Base-by-base conservation (phyloP, 148 eudicot genomes). In the Vaccinium darrowii region DNA sequence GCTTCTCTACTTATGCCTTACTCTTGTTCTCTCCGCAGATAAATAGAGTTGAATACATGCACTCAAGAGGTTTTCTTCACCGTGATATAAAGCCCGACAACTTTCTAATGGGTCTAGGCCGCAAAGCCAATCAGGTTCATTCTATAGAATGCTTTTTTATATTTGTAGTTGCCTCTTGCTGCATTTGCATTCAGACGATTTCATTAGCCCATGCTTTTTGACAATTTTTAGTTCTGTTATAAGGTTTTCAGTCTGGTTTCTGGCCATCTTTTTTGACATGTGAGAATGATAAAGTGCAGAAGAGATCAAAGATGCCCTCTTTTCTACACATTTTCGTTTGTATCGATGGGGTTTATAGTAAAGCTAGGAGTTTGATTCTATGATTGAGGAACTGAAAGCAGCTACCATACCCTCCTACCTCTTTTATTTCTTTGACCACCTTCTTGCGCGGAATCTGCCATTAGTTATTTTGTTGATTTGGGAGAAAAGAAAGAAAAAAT, bases 21-120 rank as follows among this genome's bases (percentile, higher is more conserved):
- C 51, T 12, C 51, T 12, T 65, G 23, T 85, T 72, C 9, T 33
- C 87, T 56, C 57, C 62, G 58, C 88, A 92, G 94, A 88, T 92
- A 33, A 92, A 91, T 84, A 90, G 94, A 88, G 92, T 92, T 86
- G 94, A 92, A 72, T 92, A 86, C 79, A 91, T 91, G 92, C 94
- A 97, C 87, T 95, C 98, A n/a, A 95, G 98, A 91, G 98, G 99
- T 67, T 97, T 97, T 90, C 95, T 97, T 85, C 99, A 97, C 83
- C 99, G 99, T 82, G 99, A 97, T 85, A 97, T 97, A 76, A 97
- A 97, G 87, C 99, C 99, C 21, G 99, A 97, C 86, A 97, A 95
- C 91, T 97, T 97, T 85, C 86, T 97, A 73, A 97, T 97, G 98
- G 99, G 99, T 84, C 90, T 95, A 80, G 99, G 98, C 79, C 98